Conservation (phyloP, 352 stramenopile species). For the Saprolegnia diclina region DNA sequence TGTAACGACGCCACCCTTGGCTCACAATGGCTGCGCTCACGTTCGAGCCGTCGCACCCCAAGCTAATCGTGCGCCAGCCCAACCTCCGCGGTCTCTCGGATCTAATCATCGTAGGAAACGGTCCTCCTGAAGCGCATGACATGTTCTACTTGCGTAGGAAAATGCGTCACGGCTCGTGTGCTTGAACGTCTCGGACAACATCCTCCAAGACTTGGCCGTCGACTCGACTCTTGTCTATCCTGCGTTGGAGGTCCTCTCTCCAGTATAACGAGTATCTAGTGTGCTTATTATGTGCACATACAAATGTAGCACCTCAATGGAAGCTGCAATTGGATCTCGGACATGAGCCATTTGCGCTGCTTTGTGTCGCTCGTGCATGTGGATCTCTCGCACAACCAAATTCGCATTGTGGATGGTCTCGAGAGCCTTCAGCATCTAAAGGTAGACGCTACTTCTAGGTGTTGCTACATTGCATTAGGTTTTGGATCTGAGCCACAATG, state of each 20-base stretch:
- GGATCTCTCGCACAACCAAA: constrained; percentile 10
- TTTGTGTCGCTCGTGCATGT: not conserved
- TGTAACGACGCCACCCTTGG: too few species aligned
- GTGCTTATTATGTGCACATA: not conserved
- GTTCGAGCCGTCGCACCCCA: not conserved
- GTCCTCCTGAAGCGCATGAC: not conserved
- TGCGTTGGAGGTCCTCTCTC: not conserved
- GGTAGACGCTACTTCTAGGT: not conserved
- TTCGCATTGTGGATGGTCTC: constrained; percentile 8
- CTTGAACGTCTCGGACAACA: constrained; percentile 18
- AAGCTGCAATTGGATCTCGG: constrained; percentile 4
- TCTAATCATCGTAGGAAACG: not conserved
- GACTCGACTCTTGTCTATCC: not conserved
- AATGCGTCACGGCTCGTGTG: not conserved
- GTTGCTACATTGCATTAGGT: not conserved
- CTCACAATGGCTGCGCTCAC: not conserved
- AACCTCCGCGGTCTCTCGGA: not conserved
- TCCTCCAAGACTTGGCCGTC: not conserved
- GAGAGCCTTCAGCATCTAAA: not conserved
- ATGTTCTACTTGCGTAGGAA: not conserved
- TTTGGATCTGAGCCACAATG: constrained; percentile 16
- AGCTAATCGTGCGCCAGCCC: not conserved
- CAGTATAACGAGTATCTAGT: too few species aligned
- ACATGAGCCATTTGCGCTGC: not conserved
- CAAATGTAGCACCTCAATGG: not conserved